Evolutionary conservation across 1,284 basidiomycete genomes (phyloP), one percentile per base, ranked within the genome.

Genomic region (Ganoderma boninense): DNA sequence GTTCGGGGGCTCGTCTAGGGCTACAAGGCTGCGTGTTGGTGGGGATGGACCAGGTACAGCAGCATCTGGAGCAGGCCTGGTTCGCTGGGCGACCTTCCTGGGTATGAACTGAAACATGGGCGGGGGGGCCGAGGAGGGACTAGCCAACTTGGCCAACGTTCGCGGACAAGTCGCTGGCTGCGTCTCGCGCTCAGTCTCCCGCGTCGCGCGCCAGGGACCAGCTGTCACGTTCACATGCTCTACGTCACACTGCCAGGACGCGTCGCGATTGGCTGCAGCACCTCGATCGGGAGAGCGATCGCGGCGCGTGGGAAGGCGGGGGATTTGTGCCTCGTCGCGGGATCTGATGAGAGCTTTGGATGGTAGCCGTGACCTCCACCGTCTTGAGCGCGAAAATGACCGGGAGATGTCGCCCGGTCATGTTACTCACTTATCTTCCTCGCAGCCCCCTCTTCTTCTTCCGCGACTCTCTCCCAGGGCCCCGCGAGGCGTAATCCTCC

Each of bases 51-150:
- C 35, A n/a, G 63, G 68, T 44, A 23, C 62, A 38, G 16, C 29
- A 62, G 40, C 60, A 38, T 38, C 49, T 23, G 26, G 62, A 11
- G 38, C 6, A n/a, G 43, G 32, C 3, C 66, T 29, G 14, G 71
- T 7, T 62, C 73, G 74, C 52, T 72, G 74, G 23, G 74, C 70
- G 59, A 80, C 77, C 62, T 77, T 77, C 20, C 79, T 76, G 42
- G 79, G 79, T 35, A 80, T 66, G 64, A 80, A 80, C 20, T 74
- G 75, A 23, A 80, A 71, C 79, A 80, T 80, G 61, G 64, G 54
- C 54, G 54, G 54, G 54, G 54, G 8, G 54, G 54, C 54, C 54
- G 54, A 57, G 54, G 54, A 32, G 5, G 54, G 54, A 57, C 54
- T 57, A 57, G 54, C 29, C 54, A n/a, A n/a, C n/a, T n/a, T n/a